Conservation (phyloP, 2,329 filamentous ascomycete genomes). For the Paracamarosporium sp. region DNA sequence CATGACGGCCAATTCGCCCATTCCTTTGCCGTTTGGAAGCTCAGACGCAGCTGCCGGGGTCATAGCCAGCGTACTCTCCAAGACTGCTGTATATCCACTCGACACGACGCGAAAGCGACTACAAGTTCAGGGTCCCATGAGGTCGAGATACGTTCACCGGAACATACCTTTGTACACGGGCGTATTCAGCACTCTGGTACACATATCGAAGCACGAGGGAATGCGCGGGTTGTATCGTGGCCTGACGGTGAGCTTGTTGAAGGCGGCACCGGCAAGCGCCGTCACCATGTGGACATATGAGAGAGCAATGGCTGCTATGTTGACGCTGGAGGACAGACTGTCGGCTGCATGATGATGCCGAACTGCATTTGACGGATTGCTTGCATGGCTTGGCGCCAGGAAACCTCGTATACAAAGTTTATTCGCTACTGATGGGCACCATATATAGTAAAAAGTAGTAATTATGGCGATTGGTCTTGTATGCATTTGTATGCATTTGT, state of each 20-base stretch:
- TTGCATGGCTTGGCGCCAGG: not conserved
- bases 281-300: constrained; percentile 97
- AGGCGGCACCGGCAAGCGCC: constrained; percentile 91
- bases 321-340: constrained; percentile 32
- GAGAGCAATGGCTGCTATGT: constrained; percentile 69
- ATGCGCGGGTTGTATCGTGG: constrained; percentile 84
- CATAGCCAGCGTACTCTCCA: constrained; percentile 78
- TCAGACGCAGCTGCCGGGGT: constrained; percentile 86
- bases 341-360: constrained; percentile 8
- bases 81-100: constrained; percentile 90
- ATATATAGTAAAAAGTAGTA: not conserved
- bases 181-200: constrained; percentile 68
- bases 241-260: constrained; percentile 85
- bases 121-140: constrained; percentile 92
- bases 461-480: not conserved
- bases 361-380: not conserved
- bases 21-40: constrained; percentile 71
- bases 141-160: constrained; percentile 77
- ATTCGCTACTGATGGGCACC: not conserved
- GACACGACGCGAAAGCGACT: constrained; percentile 92
- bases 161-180: constrained; percentile 85
- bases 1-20: constrained; percentile 53
- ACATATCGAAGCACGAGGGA: constrained; percentile 77
- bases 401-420: not conserved
- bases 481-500: not conserved